Evolutionary conservation across 2,329 filamentous ascomycete genomes (phyloP), one percentile per base, ranked within the genome.

Genomic region (Cytospora mali): DNA sequence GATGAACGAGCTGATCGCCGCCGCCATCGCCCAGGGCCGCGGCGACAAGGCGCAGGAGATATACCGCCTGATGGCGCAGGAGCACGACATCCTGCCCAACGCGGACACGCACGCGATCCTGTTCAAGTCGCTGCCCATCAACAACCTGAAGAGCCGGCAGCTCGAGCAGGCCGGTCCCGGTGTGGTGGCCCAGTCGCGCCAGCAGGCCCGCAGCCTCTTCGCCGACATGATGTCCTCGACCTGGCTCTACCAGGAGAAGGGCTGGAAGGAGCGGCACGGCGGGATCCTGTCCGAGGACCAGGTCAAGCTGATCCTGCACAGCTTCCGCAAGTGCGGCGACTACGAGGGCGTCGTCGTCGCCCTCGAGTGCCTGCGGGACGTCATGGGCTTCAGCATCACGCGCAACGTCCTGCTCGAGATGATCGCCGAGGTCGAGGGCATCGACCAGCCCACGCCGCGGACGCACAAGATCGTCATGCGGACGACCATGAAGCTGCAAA

Each of bases 1-100:
- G 76, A 86, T 93, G 81, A 95, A 94, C 74, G 89, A 93, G 71
- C 77, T 93, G 25, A 83, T 95, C 28, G 85, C 87, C 64, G 85
- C 87, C 7, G 83, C 88, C 66, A 80, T 89, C 53, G 83, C 87
- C 64, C 82, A 83, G 62, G 84, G 84, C 56, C 78, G 85, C 58
- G 79, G 81, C 51, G 73, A 76, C 27, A 77, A 82, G 56, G 84
- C 89, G 0, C 80, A 83, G 68, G 71, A 75, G 3, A 79, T 87
- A 31, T 91, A 87, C 72, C 72, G 76, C 11, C 73, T 76, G 21
- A 81, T 91, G 71, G 81, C 83, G 31, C 68, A 73, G 11, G 75
- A 80, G 28, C 75, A 77, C 39, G 76, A 75, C 33, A 72, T 89
- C 48, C 74, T 78, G 55, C 88, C 89, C 0, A 88, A 92, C 67